A percentile compares a stretch with the other conserved stretches of the same genome.
phyloP scores from a whole-genome alignment of 2,329 filamentous ascomycete species.

The Diplodia intermedia region DNA sequence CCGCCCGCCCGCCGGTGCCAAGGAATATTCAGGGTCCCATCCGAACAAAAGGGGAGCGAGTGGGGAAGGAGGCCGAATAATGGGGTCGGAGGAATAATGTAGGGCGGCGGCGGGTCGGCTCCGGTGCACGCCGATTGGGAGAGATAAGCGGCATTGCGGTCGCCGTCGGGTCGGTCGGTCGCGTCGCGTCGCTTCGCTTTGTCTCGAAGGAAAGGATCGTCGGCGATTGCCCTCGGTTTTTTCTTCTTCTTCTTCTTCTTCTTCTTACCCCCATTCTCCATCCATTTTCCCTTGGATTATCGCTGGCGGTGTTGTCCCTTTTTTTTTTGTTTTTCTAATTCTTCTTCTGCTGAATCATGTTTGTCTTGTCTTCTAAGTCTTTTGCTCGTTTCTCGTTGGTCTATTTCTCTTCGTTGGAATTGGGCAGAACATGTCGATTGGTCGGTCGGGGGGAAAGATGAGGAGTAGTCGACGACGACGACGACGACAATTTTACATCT shows the following conservation, averaged over 20 bases:
- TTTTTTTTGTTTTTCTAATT: too few relatives aligned
- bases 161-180: background rate
- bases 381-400: background rate
- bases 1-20: background rate
- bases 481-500: constrained; percentile 39
- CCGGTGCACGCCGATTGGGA: constrained; percentile 16
- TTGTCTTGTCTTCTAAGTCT: background rate
- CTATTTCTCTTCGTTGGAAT: background rate
- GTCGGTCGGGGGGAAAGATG: too few relatives aligned
- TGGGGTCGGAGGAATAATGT: too few relatives aligned
- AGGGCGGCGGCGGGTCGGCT: background rate
- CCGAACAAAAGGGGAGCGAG: background rate
- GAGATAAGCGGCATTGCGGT: constrained; percentile 6
- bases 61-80: background rate
- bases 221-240: background rate
- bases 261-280: too few relatives aligned
- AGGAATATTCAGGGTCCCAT: constrained; percentile 19
- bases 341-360: too few relatives aligned
- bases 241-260: too few relatives aligned
- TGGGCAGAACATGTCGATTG: too few relatives aligned
- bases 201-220: constrained; percentile 4
- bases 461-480: too few relatives aligned
- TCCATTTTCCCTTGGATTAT: too few relatives aligned
- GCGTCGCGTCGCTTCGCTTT: too few relatives aligned
- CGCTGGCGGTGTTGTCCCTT: too few relatives aligned